phyloP scores from a whole-genome alignment of 495 filamentous ascomycete genomes.

The Penicillium alfredii region DNA sequence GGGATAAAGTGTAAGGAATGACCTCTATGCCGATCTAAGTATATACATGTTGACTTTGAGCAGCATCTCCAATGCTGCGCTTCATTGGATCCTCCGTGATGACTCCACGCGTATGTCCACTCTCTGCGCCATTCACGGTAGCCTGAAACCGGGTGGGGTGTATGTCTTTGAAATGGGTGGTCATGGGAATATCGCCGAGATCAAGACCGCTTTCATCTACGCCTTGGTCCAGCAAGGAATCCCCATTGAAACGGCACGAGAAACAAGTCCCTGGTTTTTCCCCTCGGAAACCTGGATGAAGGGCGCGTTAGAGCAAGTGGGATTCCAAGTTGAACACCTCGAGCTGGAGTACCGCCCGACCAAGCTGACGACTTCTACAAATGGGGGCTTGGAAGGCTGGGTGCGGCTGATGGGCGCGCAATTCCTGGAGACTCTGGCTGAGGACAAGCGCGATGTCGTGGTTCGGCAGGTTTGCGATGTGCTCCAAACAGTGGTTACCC shows the following conservation, averaged over 20 bases:
- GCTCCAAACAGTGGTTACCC: conserved; percentile 45
- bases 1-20: conserved; percentile 48
- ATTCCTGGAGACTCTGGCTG: conserved; percentile 48
- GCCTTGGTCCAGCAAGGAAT: conserved; percentile 50
- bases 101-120: conserved; percentile 27
- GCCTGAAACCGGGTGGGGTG: conserved; percentile 50
- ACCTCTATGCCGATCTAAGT: not conserved
- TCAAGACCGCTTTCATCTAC: conserved; percentile 51
- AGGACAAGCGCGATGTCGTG: conserved; percentile 45
- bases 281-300: conserved; percentile 54
- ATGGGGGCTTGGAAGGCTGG: conserved; percentile 67
- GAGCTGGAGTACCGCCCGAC: conserved; percentile 64
- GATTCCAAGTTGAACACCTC: conserved; percentile 54
- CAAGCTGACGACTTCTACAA: conserved; percentile 42
- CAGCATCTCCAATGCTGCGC: conserved; percentile 64
- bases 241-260: conserved; percentile 39
- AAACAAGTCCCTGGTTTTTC: conserved; percentile 66
- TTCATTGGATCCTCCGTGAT: conserved; percentile 69
- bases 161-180: conserved; percentile 74
- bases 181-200: conserved; percentile 61
- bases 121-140: conserved; percentile 40
- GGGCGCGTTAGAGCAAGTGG: conserved; percentile 45
- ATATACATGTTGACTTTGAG: too few relatives aligned
- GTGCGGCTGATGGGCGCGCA: conserved; percentile 56
- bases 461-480: conserved; percentile 53